Percentiles rank a stretch among this genome's conserved stretches.
Evolutionary conservation across 2,329 filamentous ascomycete species (phyloP).

Genomic region (Xylariaceae sp.): DNA sequence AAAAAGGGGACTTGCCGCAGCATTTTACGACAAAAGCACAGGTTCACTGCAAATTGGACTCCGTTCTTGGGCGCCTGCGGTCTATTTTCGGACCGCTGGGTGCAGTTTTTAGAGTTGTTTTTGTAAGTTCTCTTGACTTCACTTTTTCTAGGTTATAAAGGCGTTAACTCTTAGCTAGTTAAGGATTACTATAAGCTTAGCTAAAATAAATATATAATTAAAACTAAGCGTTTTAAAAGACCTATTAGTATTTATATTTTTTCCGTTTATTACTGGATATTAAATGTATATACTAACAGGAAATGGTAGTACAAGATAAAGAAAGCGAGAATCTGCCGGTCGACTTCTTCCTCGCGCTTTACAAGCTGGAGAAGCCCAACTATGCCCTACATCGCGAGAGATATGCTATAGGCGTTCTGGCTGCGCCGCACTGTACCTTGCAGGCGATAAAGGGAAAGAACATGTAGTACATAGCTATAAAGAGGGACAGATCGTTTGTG

Average conservation of each 20-base stretch:
- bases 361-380: constrained; percentile 49
- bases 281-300: constrained; percentile 49
- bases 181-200: too few species aligned
- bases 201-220: too few species aligned
- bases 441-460: constrained; percentile 58
- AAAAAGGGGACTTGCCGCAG: too few species aligned
- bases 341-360: constrained; percentile 45
- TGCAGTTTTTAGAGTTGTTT: too few species aligned
- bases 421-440: constrained; percentile 54
- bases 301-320: constrained; percentile 48
- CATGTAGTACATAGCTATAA: constrained; percentile 54
- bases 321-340: constrained; percentile 52
- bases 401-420: constrained; percentile 51
- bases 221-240: too few species aligned
- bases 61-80: too few species aligned
- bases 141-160: too few species aligned
- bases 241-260: constrained; percentile 41
- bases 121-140: too few species aligned
- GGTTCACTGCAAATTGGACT: too few species aligned
- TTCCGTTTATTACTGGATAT: constrained; percentile 47
- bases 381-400: constrained; percentile 47
- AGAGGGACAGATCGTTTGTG: constrained; percentile 46
- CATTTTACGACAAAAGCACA: too few species aligned
- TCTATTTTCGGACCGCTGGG: too few species aligned
- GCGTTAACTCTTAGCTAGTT: too few species aligned